Evolutionary conservation across 768 basidiomycete genomes (phyloP).

Genomic region (Kwoniella sp.): DNA sequence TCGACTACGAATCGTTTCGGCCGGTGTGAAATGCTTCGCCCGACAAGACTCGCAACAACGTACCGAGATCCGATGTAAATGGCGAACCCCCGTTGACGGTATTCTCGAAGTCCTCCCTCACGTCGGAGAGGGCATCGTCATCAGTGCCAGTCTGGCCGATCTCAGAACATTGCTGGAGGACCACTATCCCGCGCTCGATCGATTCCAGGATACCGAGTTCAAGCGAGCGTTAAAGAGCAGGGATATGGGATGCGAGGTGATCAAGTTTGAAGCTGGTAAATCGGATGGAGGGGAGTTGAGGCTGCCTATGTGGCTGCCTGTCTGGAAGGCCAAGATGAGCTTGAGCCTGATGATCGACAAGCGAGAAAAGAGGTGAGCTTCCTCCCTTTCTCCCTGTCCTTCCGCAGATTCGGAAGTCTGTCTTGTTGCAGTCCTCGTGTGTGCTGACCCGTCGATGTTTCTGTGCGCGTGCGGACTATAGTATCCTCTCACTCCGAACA

Average conservation of each 20-base stretch:
- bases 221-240: slow-evolving; percentile 59
- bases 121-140: slow-evolving; percentile 66
- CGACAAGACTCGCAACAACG: slow-evolving; percentile 73
- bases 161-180: slow-evolving; percentile 70
- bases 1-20: slow-evolving; percentile 80
- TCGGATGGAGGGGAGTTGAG: slow-evolving; percentile 63
- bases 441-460: not conserved
- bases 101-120: slow-evolving; percentile 81
- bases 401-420: not conserved
- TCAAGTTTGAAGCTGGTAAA: slow-evolving; percentile 66
- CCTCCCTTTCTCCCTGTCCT: not conserved
- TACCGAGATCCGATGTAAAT: slow-evolving; percentile 57
- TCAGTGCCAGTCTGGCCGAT: slow-evolving; percentile 63
- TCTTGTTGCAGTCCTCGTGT: not conserved
- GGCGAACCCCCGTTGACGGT: slow-evolving; percentile 75
- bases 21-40: slow-evolving; percentile 90
- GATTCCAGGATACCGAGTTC: slow-evolving; percentile 44
- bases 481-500: slow-evolving; percentile 81
- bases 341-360: slow-evolving; percentile 93
- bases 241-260: slow-evolving; percentile 62
- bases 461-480: slow-evolving; percentile 49
- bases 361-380: slow-evolving; percentile 80
- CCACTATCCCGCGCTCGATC: slow-evolving; percentile 72
- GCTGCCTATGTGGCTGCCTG: slow-evolving; percentile 79
- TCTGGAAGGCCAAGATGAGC: slow-evolving; percentile 91